Conservation (phyloP, 306 rosid species). For the Medicago arabica region DNA sequence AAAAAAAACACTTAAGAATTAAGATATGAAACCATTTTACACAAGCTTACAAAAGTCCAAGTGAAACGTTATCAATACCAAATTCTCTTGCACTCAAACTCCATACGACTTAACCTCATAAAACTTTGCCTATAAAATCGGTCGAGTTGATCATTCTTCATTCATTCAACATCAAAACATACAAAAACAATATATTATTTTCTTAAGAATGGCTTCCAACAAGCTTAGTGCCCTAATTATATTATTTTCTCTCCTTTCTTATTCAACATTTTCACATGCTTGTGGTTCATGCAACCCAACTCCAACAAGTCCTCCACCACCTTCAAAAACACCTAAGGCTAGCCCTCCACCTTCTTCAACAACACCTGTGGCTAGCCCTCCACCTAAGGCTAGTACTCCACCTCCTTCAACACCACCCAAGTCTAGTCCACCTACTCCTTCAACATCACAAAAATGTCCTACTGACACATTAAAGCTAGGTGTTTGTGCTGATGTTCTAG, state of each 20-base stretch:
- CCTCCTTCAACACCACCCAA: background rate
- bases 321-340: background rate
- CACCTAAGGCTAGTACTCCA: background rate
- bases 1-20: background rate
- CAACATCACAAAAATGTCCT: slow-evolving; percentile 47
- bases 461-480: slow-evolving; percentile 74
- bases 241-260: slow-evolving; percentile 53
- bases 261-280: slow-evolving; percentile 50
- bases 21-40: background rate
- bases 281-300: slow-evolving; percentile 49
- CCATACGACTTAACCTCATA: slow-evolving; percentile 45
- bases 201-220: slow-evolving; percentile 51
- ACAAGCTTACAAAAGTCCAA: slow-evolving; percentile 58
- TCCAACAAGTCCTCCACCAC: slow-evolving; percentile 26
- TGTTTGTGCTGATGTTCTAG: slow-evolving; percentile 63
- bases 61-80: slow-evolving; percentile 45
- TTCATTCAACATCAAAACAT: slow-evolving; percentile 13
- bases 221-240: slow-evolving; percentile 56
- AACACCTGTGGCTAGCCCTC: background rate
- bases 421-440: background rate
- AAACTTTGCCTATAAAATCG: slow-evolving; percentile 53
- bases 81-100: slow-evolving; percentile 48
- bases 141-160: background rate
- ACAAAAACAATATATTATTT: background rate
- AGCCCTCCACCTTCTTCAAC: background rate